Conservation (phyloP, 2,329 filamentous ascomycete species). For the Claviceps sp. region DNA sequence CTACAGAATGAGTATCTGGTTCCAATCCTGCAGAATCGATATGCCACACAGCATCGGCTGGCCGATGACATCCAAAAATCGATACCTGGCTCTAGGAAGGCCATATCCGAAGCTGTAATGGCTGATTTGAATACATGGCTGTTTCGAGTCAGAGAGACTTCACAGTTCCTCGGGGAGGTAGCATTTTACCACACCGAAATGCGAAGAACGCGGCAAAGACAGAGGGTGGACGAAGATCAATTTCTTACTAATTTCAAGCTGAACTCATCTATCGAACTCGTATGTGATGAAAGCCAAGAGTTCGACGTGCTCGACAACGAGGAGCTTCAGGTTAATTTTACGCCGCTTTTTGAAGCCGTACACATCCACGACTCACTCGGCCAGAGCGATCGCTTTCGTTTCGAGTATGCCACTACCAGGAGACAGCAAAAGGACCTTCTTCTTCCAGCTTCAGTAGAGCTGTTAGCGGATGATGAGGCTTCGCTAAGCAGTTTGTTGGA, state of each 20-base stretch:
- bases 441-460: constrained; percentile 59
- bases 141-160: constrained; percentile 86
- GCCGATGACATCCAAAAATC: constrained; percentile 94
- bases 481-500: constrained; percentile 85
- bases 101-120: constrained; percentile 95
- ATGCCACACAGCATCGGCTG: constrained; percentile 87
- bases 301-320: constrained; percentile 94
- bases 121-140: constrained; percentile 94
- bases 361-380: constrained; percentile 94
- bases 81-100: constrained; percentile 80
- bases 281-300: constrained; percentile 89
- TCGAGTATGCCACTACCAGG: constrained; percentile 84
- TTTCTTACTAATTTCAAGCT: constrained; percentile 76
- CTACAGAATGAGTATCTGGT: constrained; percentile 87
- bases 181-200: constrained; percentile 94
- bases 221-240: constrained; percentile 61
- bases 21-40: constrained; percentile 60
- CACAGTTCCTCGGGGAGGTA: constrained; percentile 89
- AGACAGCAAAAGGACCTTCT: constrained; percentile 85
- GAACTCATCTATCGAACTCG: constrained; percentile 90
- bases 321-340: constrained; percentile 87
- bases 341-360: constrained; percentile 82
- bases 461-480: constrained; percentile 70
- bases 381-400: constrained; percentile 78
- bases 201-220: constrained; percentile 67